Conservation (phyloP, 441 rosid genomes). For the Populus hybrid region DNA sequence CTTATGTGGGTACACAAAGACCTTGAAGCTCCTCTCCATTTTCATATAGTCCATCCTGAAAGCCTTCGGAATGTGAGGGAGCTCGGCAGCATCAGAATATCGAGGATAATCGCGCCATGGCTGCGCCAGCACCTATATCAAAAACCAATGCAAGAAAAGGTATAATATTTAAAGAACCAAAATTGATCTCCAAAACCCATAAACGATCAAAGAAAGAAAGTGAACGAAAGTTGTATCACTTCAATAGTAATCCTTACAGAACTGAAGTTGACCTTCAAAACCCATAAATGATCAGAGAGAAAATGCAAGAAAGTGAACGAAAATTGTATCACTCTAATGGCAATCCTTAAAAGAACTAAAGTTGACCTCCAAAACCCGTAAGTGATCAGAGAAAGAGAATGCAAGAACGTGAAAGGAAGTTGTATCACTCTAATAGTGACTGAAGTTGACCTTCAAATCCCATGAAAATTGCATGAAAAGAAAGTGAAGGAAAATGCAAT, state of each 20-base stretch:
- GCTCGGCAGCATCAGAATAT: not conserved
- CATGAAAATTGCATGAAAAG: not conserved
- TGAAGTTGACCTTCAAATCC: not conserved
- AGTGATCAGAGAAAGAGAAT: not conserved
- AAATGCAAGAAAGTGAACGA: not conserved
- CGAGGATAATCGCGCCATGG: not conserved
- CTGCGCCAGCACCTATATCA: not conserved
- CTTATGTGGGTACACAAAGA: not conserved
- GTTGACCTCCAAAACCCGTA: not conserved
- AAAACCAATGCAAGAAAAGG: not conserved
- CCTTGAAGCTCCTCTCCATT: not conserved
- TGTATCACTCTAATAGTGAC: not conserved
- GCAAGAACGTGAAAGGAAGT: not conserved
- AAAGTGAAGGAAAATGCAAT: not conserved
- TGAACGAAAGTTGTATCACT: not conserved
- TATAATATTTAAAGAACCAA: not conserved
- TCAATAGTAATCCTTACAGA: not conserved
- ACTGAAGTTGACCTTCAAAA: not conserved
- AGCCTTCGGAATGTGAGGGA: not conserved
- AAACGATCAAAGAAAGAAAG: slow-evolving; percentile 2
- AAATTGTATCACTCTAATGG: not conserved
- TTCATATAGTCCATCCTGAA: not conserved
- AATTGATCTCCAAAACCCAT: not conserved
- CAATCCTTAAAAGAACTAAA: not conserved
- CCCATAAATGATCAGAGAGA: not conserved